phyloP scores from a whole-genome alignment of 345 rosid genomes.

The Streptanthus diversifolius region DNA sequence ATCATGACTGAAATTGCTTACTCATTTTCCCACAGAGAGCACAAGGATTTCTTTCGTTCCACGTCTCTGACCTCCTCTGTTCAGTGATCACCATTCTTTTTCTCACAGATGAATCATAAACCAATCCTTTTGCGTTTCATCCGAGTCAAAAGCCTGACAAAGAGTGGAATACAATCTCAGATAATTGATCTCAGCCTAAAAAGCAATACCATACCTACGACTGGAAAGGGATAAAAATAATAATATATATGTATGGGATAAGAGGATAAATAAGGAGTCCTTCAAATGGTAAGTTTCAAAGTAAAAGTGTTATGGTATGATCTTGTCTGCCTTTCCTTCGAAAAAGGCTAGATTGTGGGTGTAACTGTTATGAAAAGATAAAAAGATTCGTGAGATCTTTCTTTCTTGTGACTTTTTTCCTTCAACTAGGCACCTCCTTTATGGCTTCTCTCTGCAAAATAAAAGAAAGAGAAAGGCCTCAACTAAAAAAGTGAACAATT shows the following conservation, averaged over 20 bases:
- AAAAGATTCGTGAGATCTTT: constrained; percentile 75
- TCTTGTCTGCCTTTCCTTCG: constrained; percentile 47
- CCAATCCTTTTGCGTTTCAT: constrained; percentile 46
- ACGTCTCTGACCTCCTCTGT: constrained; percentile 42
- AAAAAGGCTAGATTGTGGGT: constrained; percentile 53
- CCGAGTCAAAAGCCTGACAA: constrained; percentile 46
- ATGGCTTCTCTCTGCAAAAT: constrained; percentile 51
- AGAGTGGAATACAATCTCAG: constrained; percentile 28
- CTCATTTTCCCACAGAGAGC: constrained; percentile 35
- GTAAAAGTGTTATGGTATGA: constrained; percentile 31
- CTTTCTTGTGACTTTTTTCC: constrained; percentile 52
- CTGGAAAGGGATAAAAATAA: constrained; percentile 28
- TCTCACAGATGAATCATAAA: constrained; percentile 37
- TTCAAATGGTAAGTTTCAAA: constrained; percentile 38
- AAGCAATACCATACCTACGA: constrained; percentile 39
- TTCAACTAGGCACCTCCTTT: constrained; percentile 61
- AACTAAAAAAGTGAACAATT: constrained; percentile 31
- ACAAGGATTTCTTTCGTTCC: constrained; percentile 32
- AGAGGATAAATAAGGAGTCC: constrained; percentile 36
- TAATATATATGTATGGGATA: constrained; percentile 19
- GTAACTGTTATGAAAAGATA: constrained; percentile 77
- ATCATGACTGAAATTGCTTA: constrained; percentile 37
- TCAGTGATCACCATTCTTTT: constrained; percentile 36
- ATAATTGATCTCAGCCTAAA: constrained; percentile 24
- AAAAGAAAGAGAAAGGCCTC: constrained; percentile 38